Evolutionary conservation across 148 eudicot genomes (phyloP).

Genomic region (Fagopyrum tataricum): DNA sequence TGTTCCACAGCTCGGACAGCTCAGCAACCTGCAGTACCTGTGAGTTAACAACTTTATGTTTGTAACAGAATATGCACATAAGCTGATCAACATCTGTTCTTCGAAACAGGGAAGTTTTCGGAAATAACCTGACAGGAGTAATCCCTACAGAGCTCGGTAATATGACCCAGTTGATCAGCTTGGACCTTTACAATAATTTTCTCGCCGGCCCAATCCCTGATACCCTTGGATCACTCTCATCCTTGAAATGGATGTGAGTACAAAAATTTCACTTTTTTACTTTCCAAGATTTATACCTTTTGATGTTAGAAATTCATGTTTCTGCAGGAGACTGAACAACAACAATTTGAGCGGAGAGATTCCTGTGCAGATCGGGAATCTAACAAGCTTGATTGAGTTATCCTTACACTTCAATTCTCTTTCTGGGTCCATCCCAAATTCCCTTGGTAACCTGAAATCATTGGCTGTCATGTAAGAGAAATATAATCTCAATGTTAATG

Average conservation of each 20-base stretch:
- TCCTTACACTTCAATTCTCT: neutral
- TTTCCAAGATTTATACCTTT: neutral
- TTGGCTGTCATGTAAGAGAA: neutral
- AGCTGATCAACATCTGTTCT: neutral
- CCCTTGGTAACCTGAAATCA: neutral
- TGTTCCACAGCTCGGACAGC: conserved; percentile 5
- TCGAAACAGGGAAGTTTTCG: neutral
- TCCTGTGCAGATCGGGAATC: neutral
- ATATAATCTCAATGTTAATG: neutral
- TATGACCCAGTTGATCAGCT: neutral
- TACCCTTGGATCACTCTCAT: neutral
- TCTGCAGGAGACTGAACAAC: neutral
- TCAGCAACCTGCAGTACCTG: conserved; percentile 7
- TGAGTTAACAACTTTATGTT: neutral
- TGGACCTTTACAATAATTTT: neutral
- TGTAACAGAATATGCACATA: neutral
- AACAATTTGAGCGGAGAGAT: neutral
- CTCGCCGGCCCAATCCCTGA: neutral
- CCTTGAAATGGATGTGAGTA: conserved; percentile 3
- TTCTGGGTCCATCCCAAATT: conserved; percentile 4
- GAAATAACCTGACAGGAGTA: neutral
- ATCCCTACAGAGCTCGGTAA: conserved; percentile 1
- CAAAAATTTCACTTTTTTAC: neutral
- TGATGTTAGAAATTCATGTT: neutral
- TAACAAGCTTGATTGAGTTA: conserved; percentile 6